phyloP scores from a whole-genome alignment of 768 basidiomycete species.

The Termitomyces sp. region DNA sequence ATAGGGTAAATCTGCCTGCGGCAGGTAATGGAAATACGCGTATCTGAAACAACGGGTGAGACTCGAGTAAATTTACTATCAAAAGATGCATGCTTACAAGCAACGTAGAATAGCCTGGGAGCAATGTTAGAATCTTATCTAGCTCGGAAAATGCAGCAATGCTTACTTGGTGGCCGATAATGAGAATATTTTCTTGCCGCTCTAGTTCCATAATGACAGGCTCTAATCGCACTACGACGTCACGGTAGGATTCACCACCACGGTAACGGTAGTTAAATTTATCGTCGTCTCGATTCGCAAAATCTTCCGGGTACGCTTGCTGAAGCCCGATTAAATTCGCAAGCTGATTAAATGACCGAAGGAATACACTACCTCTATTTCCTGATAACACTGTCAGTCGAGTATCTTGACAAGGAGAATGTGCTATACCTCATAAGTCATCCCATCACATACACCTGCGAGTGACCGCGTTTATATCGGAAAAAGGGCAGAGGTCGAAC shows the following conservation, averaged over 20 bases:
- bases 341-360: background rate
- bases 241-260: constrained; percentile 96
- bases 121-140: background rate
- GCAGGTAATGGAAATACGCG: constrained; percentile 92
- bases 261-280: constrained; percentile 99
- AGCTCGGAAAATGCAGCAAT: background rate
- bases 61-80: constrained; percentile 20
- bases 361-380: constrained; percentile 75
- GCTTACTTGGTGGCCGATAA: constrained; percentile 89
- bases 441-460: constrained; percentile 90
- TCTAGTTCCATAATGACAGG: constrained; percentile 99
- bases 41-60: constrained; percentile 52
- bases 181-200: constrained; percentile 93
- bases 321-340: constrained; percentile 27
- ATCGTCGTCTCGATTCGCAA: constrained; percentile 96
- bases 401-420: background rate
- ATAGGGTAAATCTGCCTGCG: constrained; percentile 94
- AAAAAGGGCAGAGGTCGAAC: background rate
- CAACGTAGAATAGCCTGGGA: constrained; percentile 74
- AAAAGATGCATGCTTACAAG: constrained; percentile 43
- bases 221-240: constrained; percentile 92
- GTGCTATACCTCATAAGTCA: constrained; percentile 80
- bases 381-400: constrained; percentile 31
- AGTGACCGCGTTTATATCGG: background rate
- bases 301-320: constrained; percentile 97